phyloP scores from a whole-genome alignment of 768 basidiomycete genomes.

The Russula griseocarnosa region DNA sequence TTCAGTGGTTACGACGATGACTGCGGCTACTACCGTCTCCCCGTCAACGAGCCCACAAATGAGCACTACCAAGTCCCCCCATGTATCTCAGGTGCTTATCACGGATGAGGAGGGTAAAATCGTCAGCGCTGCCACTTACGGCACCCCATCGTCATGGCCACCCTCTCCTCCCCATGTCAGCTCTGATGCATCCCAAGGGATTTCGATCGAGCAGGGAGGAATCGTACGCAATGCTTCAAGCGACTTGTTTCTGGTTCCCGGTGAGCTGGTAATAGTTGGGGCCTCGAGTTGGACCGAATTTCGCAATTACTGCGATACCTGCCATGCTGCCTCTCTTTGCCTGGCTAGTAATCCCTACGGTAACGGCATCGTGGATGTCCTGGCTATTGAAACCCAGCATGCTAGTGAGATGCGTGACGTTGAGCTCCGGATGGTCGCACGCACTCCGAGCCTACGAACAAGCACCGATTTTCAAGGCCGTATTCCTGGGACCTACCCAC shows the following conservation, averaged over 20 bases:
- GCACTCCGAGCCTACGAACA: background rate
- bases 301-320: conserved; percentile 4
- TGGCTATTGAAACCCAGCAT: conserved; percentile 10
- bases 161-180: background rate
- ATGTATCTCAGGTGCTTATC: conserved; percentile 13
- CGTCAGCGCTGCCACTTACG: background rate
- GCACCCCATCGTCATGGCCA: background rate
- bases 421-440: conserved; percentile 15
- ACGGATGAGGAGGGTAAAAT: conserved; percentile 14
- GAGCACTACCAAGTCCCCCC: background rate
- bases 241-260: conserved; percentile 7
- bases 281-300: conserved; percentile 17
- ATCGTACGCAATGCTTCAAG: background rate
- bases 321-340: conserved; percentile 7
- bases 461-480: conserved; percentile 4
- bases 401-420: conserved; percentile 9
- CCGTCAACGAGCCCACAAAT: conserved; percentile 6
- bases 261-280: conserved; percentile 15
- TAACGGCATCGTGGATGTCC: conserved; percentile 6
- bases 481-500: conserved; percentile 25
- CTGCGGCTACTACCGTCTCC: conserved; percentile 23
- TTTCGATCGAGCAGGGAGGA: conserved; percentile 12
- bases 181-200: background rate
- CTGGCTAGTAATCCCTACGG: conserved; percentile 6
- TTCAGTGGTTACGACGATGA: conserved; percentile 17